Evolutionary conservation across 192 early-diverging fungal species (phyloP), one percentile per base, ranked within the genome.

Genomic region (Lobosporangium transversale): DNA sequence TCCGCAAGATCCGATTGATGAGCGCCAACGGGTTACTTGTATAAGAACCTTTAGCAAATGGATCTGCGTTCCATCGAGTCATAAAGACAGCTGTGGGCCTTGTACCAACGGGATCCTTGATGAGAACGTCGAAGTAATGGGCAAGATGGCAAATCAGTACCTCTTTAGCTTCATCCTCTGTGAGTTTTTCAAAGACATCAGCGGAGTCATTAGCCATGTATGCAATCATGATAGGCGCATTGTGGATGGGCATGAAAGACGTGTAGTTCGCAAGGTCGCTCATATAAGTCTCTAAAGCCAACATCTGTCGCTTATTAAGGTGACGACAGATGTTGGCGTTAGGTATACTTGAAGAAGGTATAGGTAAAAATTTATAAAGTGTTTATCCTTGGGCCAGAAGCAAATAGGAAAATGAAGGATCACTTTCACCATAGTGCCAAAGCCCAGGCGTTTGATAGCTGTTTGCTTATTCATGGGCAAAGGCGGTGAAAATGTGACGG

Each of bases 371-470:
- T 76, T 76, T 52, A 76, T 62, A 33, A 76, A 76, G 65, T 76
- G 73, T 31, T 55, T 66, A n/a, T 61, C 58, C 58, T 49, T 24
- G 26, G 73, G 73, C 73, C 73, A 76, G 48, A 76, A 76, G 64
- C 73, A 76, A 23, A 29, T 56, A 4, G 73, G 73, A 53, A 76
- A 76, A 8, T 27, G 27, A 20, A 79, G 50, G 11, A 84, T 54
- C 12, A 74, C 70, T 51, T 84, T 84, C 50, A 78, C 83, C 60
- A 84, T 80, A 3, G 81, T 68, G 10, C 83, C 83, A 21, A 84
- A 70, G 9, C 81, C 83, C 0, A 84, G 65, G 20, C 69, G 66
- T 17, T 62, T 32, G 51, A 84, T 80, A 2, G 81, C 80, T 0
- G 45, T 50, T 10, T 48, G 62, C 47, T 83, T 81, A 24, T 51